A percentile compares a stretch with the other conserved stretches of the same genome.
These are phyloP conservation scores for Chlorociboria aeruginascens DNA, from an alignment of 495 filamentous ascomycete genomes.

Conservation along the genomic window DNA sequence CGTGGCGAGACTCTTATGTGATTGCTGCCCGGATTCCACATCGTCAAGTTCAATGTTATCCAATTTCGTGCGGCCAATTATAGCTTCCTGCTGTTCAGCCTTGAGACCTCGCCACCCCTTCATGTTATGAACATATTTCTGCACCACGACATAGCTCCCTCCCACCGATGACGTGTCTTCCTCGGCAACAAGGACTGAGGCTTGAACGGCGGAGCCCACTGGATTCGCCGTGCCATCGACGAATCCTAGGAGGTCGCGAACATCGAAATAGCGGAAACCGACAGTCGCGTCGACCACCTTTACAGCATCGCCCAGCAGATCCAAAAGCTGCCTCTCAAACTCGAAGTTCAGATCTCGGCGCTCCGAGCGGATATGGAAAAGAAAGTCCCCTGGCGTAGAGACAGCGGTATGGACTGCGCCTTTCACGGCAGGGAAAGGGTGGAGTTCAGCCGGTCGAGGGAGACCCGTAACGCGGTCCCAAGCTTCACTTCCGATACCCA, in stretches of 20 bases:
- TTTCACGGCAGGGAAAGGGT: conserved; percentile 34
- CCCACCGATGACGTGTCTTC: conserved; percentile 28
- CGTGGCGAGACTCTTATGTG: conserved; percentile 42
- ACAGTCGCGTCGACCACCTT: conserved; percentile 37
- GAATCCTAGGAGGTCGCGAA: conserved; percentile 46
- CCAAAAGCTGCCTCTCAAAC: conserved; percentile 41
- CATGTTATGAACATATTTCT: conserved; percentile 47
- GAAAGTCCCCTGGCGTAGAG: conserved; percentile 41
- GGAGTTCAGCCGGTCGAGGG: conserved; percentile 38
- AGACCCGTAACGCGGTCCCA: conserved; percentile 35
- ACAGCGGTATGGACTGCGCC: conserved; percentile 34
- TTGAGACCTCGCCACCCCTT: conserved; percentile 32
- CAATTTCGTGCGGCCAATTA: conserved; percentile 44
- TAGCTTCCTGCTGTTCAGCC: conserved; percentile 39
- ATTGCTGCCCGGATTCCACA: conserved; percentile 27
- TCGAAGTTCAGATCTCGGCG: conserved; percentile 46
- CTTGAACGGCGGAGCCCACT: conserved; percentile 32
- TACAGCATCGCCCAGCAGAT: conserved; percentile 34
- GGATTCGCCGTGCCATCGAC: conserved; percentile 50
- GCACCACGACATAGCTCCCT: conserved; percentile 45
- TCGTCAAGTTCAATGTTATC: conserved; percentile 46
- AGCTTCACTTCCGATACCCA: conserved; percentile 38
- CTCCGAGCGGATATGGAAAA: conserved; percentile 46
- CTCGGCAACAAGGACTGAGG: conserved; percentile 32
- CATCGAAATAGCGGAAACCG: conserved; percentile 49